Evolutionary conservation across 306 rosid species (phyloP).

Genomic region (Hylodesmum podocarpum): DNA sequence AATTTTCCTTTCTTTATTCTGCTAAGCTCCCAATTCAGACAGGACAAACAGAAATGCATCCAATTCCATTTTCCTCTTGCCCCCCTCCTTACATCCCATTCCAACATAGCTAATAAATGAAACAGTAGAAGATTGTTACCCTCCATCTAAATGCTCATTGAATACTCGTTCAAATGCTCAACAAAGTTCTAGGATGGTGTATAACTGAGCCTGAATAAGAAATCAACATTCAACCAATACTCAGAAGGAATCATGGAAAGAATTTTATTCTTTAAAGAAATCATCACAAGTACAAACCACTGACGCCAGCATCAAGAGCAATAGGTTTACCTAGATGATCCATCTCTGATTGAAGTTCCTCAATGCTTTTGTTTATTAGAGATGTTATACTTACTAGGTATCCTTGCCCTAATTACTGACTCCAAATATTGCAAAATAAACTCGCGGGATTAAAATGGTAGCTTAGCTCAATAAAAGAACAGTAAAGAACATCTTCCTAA

Average conservation of each 20-base stretch:
- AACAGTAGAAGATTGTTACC: constrained; percentile 50
- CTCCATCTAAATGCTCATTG: constrained; percentile 97
- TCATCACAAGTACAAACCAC: constrained; percentile 25
- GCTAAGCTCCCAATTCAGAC: neutral
- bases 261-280: neutral
- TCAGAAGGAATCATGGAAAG: neutral
- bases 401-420: constrained; percentile 73
- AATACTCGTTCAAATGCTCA: constrained; percentile 90
- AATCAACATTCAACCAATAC: constrained; percentile 4
- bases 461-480: neutral
- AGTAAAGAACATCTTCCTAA: neutral
- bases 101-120: neutral
- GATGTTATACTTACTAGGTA: constrained; percentile 82
- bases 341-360: constrained; percentile 90
- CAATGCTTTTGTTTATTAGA: constrained; percentile 81
- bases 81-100: neutral
- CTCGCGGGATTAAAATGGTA: constrained; percentile 28
- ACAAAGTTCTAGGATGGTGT: constrained; percentile 91
- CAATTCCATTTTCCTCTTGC: neutral
- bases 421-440: constrained; percentile 71
- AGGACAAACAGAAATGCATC: neutral
- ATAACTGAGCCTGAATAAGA: constrained; percentile 70
- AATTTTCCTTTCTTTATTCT: neutral
- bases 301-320: constrained; percentile 93
- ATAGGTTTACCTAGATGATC: constrained; percentile 89